Base-by-base conservation (phyloP, 331 rosid species). In the Arachis monticola region DNA sequence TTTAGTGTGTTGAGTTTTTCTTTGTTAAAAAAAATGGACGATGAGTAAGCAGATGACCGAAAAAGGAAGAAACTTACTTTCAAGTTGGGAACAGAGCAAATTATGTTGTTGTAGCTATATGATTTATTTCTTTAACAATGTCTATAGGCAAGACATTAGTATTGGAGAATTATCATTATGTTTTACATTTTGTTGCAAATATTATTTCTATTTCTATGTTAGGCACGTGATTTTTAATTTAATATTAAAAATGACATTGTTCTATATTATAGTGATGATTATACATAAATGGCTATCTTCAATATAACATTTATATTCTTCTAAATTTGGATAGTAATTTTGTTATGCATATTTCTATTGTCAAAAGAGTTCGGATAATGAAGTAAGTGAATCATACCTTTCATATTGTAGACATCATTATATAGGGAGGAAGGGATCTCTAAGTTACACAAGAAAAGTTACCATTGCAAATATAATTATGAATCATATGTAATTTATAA, bases 191-290 rank as follows among this genome's bases (percentile, higher is more conserved):
- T 8, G 7, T 69, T 69, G 53, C 10, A 10, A 69, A 69, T 10
- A n/a, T 38, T 53, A 69, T 69, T 55, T 69, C 64, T 13, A 55
- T 69, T 69, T 69, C 52, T 53, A 69, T 69, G 64, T 55, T 53
- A 41, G 64, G 14, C 12, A 70, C 11, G 3, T 4, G 74, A 53
- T 53, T 40, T 70, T 70, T 6, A 3, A 0, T 35, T 40, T 70
- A 35, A 1, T 8, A 13, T 55, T 4, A 38, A 40, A 13, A 55
- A 70, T 55, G 10, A 40, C 2, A 53, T 38, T 38, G 40, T 7
- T 55, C 41, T 0, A 70, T 69, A 53, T 69, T 40, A 13, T 53
- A 52, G 9, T 8, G 38, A 53, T 52, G 63, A 13, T 53, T 69
- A 9, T 50, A 53, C 50, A 31, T 12, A 4, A 48, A 67, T 48